Conservation (phyloP, 2,329 filamentous ascomycete species). For the Aspergillus sp. region DNA sequence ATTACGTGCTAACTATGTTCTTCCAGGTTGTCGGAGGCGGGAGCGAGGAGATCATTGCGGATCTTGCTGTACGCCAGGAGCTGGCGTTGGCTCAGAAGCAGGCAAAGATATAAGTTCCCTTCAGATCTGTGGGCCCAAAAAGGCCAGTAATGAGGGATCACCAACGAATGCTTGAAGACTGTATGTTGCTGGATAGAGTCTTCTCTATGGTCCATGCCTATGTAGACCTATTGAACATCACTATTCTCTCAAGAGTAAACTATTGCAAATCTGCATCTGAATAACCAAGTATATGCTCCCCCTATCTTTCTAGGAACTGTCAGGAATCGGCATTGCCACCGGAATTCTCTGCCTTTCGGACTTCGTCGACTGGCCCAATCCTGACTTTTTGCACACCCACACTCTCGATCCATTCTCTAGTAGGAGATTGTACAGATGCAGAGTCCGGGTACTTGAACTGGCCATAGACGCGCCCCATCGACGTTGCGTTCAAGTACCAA, state of each 20-base stretch:
- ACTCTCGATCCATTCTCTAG: not conserved
- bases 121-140: not conserved
- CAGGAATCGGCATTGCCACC: too few relatives aligned
- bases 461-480: not conserved
- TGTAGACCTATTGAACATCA: too few relatives aligned
- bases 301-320: too few relatives aligned
- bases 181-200: not conserved
- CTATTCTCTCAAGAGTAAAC: too few relatives aligned
- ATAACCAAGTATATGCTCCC: too few relatives aligned
- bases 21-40: not conserved
- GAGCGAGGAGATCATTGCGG: constrained; percentile 4
- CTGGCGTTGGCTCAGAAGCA: not conserved
- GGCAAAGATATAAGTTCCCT: not conserved
- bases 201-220: not conserved
- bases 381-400: not conserved
- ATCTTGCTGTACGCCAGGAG: constrained; percentile 3
- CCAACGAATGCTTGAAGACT: not conserved
- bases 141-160: not conserved
- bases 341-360: not conserved
- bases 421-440: not conserved
- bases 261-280: too few relatives aligned
- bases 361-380: not conserved
- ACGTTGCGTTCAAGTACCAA: not conserved
- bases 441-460: not conserved
- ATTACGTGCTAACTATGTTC: not conserved